phyloP scores from a whole-genome alignment of 176 grass and related monocot genomes.

The Eleusine indica region DNA sequence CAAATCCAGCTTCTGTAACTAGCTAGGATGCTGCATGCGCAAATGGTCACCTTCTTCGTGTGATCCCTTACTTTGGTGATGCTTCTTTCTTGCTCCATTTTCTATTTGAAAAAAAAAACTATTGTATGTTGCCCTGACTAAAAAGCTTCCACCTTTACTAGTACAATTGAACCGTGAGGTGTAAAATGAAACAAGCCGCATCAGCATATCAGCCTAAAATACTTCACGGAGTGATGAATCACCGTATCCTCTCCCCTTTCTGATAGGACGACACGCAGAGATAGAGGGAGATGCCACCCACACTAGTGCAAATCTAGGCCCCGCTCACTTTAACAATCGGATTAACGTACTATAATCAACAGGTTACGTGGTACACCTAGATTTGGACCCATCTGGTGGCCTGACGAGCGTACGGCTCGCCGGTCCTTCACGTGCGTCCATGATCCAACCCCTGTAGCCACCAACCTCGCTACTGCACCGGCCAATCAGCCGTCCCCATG shows the following conservation, averaged over 20 bases:
- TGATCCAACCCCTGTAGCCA: slow-evolving; percentile 27
- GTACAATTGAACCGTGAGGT: background rate
- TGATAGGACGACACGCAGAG: background rate
- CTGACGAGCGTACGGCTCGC: slow-evolving; percentile 10
- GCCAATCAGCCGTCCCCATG: background rate
- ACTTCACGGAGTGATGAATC: background rate
- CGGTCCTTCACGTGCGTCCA: slow-evolving; percentile 49
- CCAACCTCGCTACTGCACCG: background rate
- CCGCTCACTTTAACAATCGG: slow-evolving; percentile 24
- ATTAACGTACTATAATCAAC: slow-evolving; percentile 22
- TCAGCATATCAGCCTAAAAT: background rate
- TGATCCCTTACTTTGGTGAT: background rate
- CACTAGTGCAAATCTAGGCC: slow-evolving; percentile 52
- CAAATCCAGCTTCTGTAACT: too few species aligned
- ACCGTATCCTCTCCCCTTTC: background rate
- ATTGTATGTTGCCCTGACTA: background rate
- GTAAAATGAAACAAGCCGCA: background rate
- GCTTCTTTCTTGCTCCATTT: background rate
- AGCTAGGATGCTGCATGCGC: background rate
- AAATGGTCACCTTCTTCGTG: background rate
- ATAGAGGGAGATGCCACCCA: background rate
- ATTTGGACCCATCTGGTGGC: slow-evolving; percentile 33
- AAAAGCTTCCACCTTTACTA: background rate
- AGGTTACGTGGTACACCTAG: slow-evolving; percentile 20
- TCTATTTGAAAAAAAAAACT: background rate